phyloP scores from a whole-genome alignment of 768 basidiomycete genomes.

The Hypholoma sublateritium region DNA sequence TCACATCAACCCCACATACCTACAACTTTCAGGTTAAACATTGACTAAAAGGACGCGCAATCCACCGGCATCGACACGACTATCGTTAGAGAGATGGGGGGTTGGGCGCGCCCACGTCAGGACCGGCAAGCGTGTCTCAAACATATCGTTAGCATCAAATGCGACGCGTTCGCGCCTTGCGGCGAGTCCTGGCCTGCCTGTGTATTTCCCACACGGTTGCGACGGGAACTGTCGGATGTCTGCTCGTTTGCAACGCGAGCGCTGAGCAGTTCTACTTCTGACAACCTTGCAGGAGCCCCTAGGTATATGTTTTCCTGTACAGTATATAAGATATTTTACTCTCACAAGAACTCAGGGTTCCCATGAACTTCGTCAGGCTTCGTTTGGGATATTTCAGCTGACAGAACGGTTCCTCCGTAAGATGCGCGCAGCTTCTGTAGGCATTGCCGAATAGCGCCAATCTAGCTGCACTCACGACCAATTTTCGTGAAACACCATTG shows the following conservation, averaged over 20 bases:
- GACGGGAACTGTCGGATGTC: background rate
- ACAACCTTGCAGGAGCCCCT: background rate
- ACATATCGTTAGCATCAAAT: background rate
- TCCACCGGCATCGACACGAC: background rate
- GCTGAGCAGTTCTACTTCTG: background rate
- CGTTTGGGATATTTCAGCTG: too few species aligned
- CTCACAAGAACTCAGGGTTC: too few species aligned
- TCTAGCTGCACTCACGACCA: background rate
- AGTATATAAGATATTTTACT: too few species aligned
- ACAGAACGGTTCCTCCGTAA: too few species aligned
- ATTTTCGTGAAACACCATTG: constrained; percentile 1
- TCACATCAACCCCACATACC: too few species aligned
- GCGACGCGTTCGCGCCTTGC: background rate
- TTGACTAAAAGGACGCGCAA: background rate
- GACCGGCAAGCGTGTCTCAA: background rate
- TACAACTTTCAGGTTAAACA: background rate
- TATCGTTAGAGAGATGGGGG: constrained; percentile 16
- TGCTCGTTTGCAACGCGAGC: background rate
- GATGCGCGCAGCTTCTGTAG: too few species aligned
- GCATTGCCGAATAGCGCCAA: too few species aligned
- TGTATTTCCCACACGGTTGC: background rate
- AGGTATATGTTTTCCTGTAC: too few species aligned
- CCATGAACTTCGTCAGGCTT: too few species aligned
- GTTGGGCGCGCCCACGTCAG: background rate
- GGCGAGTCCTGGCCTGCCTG: constrained; percentile 2